Evolutionary conservation across 305 asterid genomes (phyloP).

Genomic region (Fraxinus dipetala): DNA sequence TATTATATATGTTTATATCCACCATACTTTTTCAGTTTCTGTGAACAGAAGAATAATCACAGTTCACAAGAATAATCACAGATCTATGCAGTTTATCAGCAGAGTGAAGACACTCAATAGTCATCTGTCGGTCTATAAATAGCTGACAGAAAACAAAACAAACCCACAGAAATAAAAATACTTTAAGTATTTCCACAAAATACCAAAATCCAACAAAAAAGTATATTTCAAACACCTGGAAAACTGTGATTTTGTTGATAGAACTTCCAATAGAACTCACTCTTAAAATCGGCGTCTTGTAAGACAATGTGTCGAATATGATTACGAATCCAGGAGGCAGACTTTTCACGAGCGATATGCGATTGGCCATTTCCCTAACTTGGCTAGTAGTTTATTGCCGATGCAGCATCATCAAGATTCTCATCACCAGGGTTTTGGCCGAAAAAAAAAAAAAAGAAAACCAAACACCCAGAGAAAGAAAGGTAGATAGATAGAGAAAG

Average conservation of each 20-base stretch:
- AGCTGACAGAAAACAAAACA: not conserved
- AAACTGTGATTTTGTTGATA: not conserved
- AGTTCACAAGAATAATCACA: constrained; percentile 31
- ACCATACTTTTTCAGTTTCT: not conserved
- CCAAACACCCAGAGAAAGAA: not conserved
- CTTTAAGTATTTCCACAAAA: not conserved
- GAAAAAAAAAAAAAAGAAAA: not conserved
- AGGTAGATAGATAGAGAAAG: not conserved
- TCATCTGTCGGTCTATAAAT: not conserved
- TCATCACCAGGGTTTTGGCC: not conserved
- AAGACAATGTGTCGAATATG: not conserved
- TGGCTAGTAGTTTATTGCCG: constrained; percentile 56
- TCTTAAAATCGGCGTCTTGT: not conserved
- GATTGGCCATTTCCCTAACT: not conserved
- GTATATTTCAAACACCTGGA: not conserved
- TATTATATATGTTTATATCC: not conserved
- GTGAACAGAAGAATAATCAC: constrained; percentile 24
- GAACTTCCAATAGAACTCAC: not conserved
- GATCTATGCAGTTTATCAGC: constrained; percentile 22
- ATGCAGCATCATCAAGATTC: constrained; percentile 78
- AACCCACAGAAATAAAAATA: not conserved
- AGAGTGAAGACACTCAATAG: not conserved
- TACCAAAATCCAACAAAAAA: constrained; percentile 10
- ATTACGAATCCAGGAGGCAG: not conserved
- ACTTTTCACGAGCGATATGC: not conserved